These are phyloP conservation scores for Botrytis squamosa DNA, from an alignment of 2,329 filamentous ascomycete genomes.

Conservation along the genomic window DNA sequence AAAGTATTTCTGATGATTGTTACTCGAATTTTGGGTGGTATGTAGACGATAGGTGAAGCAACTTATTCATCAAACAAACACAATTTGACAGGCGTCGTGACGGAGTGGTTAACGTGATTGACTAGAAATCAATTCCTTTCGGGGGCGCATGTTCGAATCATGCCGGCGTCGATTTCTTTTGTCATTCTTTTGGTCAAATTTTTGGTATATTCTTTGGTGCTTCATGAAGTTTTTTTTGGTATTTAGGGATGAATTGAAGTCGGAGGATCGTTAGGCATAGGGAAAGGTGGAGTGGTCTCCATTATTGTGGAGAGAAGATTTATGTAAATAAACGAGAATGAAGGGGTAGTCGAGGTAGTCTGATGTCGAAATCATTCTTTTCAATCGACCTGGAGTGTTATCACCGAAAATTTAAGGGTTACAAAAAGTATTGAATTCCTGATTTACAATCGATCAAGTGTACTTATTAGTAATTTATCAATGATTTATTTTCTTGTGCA, in stretches of 20 bases:
- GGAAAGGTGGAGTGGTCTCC: neutral
- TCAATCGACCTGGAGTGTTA: neutral
- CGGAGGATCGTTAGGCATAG: neutral
- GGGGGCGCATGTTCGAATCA: slow-evolving; percentile 18
- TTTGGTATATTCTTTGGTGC: too few species aligned
- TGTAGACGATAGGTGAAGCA: fast-evolving
- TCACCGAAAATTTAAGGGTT: neutral
- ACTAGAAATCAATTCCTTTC: slow-evolving; percentile 19
- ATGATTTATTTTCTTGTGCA: too few species aligned
- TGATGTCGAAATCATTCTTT: neutral
- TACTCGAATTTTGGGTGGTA: fast-evolving
- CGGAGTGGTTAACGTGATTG: slow-evolving; percentile 19
- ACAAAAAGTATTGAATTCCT: neutral
- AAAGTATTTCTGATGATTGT: neutral
- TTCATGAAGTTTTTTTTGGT: neutral
- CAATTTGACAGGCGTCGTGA: neutral
- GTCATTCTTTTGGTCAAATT: fast-evolving
- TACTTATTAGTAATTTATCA: neutral
- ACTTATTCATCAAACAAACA: neutral
- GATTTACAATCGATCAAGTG: neutral
- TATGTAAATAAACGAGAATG: neutral
- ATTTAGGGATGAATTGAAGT: neutral
- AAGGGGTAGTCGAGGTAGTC: neutral
- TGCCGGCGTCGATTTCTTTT: neutral
- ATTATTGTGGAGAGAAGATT: neutral